These are phyloP conservation scores for Talinum fruticosum DNA, from an alignment of 148 eudicot species.

Conservation along the genomic window DNA sequence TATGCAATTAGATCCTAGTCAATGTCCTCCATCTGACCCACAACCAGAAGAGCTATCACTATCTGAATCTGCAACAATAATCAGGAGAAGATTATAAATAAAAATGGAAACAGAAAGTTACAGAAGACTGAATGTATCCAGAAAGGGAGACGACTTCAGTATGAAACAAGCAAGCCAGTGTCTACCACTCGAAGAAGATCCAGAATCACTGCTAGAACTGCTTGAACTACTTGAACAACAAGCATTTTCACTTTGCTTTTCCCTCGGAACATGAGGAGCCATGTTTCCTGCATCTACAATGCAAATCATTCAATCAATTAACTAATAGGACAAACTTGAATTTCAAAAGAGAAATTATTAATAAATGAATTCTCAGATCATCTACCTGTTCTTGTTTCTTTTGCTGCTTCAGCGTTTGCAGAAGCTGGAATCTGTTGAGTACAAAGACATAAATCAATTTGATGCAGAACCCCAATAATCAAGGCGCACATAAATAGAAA, in stretches of 20 bases:
- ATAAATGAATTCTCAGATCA: neutral
- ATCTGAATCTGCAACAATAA: slow-evolving; percentile 68
- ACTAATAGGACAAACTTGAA: neutral
- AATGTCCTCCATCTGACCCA: slow-evolving; percentile 64
- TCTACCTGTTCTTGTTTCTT: slow-evolving; percentile 47
- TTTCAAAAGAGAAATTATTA: neutral
- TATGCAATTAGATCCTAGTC: slow-evolving; percentile 35
- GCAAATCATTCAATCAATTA: slow-evolving; percentile 12
- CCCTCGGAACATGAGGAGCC: slow-evolving; percentile 47
- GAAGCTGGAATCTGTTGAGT: slow-evolving; percentile 41
- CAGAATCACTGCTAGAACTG: slow-evolving; percentile 94
- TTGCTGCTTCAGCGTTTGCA: slow-evolving; percentile 26
- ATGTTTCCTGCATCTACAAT: slow-evolving; percentile 39
- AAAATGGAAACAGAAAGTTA: too few species aligned
- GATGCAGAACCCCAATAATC: neutral
- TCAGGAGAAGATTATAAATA: slow-evolving; percentile 9
- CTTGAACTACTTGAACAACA: slow-evolving; percentile 79
- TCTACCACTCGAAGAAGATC: slow-evolving; percentile 77
- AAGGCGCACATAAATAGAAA: too few species aligned
- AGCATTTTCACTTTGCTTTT: slow-evolving; percentile 42
- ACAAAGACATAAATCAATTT: neutral
- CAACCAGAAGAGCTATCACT: slow-evolving; percentile 71
- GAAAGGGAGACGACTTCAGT: neutral
- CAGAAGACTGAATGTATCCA: too few species aligned
- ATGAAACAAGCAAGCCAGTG: neutral